A percentile compares a stretch with the other conserved stretches of the same genome.
These are phyloP conservation scores for Talaromyces ruber DNA, from an alignment of 495 filamentous ascomycete genomes.

Conservation along the genomic window DNA sequence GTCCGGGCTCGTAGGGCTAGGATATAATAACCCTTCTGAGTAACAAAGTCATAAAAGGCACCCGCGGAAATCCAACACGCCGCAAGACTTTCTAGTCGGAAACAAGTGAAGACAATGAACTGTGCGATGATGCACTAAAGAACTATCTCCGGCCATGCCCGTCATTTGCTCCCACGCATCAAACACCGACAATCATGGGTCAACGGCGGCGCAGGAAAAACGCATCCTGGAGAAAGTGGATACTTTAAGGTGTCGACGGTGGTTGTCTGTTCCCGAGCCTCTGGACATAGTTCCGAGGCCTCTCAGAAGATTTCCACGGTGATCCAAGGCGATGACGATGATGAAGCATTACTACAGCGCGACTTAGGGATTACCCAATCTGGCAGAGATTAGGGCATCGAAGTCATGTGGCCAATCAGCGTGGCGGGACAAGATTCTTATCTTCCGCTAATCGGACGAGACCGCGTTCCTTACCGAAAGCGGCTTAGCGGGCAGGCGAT, in stretches of 20 bases:
- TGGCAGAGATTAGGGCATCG: not conserved
- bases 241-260: not conserved
- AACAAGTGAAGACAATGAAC: not conserved
- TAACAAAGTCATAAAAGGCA: not conserved
- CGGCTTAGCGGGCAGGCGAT: not conserved
- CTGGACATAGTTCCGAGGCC: not conserved
- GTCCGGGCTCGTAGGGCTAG: not conserved
- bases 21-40: not conserved
- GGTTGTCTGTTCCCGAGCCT: not conserved
- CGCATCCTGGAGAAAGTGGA: not conserved
- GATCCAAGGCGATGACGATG: not conserved
- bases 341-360: not conserved
- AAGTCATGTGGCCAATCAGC: not conserved
- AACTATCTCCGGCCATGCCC: not conserved
- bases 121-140: not conserved
- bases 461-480: not conserved
- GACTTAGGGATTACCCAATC: not conserved
- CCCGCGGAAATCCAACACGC: not conserved
- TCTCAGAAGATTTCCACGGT: not conserved
- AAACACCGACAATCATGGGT: not conserved
- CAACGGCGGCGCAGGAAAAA: not conserved
- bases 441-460: not conserved
- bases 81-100: not conserved
- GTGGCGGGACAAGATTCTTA: not conserved
- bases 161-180: not conserved